Conservation (phyloP, 2,329 filamentous ascomycete species). For the Fusarium bactridioides region DNA sequence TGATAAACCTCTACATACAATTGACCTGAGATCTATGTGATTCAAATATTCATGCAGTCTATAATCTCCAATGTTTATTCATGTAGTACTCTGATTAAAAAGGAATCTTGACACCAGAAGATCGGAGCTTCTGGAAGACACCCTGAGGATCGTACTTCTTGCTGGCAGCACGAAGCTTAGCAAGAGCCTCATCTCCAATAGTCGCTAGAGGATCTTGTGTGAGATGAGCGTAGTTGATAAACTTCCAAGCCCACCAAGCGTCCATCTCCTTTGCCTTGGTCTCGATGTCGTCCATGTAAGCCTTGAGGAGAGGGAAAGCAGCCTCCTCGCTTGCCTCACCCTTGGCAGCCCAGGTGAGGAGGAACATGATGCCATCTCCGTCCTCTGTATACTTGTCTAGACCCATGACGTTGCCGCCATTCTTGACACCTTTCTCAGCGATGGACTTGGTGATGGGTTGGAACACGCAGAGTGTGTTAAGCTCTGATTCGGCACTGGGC, state of each 20-base stretch:
- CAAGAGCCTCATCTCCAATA: constrained; percentile 50
- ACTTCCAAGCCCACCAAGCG: constrained; percentile 45
- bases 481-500: constrained; percentile 33
- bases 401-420: constrained; percentile 47
- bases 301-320: constrained; percentile 47
- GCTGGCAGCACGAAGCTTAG: constrained; percentile 43
- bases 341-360: constrained; percentile 42
- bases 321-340: constrained; percentile 46
- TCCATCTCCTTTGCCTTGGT: constrained; percentile 37
- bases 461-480: constrained; percentile 45
- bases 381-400: constrained; percentile 42
- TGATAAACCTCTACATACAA: too few species aligned
- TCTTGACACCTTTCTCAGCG: constrained; percentile 41
- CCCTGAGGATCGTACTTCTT: constrained; percentile 50
- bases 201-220: constrained; percentile 49
- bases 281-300: constrained; percentile 45
- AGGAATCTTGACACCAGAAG: constrained; percentile 46
- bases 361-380: constrained; percentile 45
- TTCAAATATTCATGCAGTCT: neutral
- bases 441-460: constrained; percentile 47
- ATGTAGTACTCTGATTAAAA: neutral
- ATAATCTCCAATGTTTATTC: neutral
- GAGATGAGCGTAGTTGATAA: constrained; percentile 55
- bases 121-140: constrained; percentile 48
- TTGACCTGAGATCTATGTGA: too few species aligned